Evolutionary conservation across 768 basidiomycete genomes (phyloP), one percentile per base, ranked within the genome.

Genomic region (Lyophyllum semitale): DNA sequence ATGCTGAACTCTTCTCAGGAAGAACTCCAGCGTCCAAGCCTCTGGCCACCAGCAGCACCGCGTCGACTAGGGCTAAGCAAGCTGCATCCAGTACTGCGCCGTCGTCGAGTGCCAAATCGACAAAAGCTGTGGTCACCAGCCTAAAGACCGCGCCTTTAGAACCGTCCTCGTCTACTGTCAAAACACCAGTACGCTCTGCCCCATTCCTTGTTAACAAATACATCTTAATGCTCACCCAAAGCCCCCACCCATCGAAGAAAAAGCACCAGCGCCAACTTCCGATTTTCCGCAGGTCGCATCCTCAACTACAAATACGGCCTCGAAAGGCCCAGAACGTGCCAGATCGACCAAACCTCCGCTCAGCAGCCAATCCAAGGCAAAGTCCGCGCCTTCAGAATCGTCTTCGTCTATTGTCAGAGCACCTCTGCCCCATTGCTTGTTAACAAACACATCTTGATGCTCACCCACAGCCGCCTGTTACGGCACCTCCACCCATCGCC

Each of bases 221-320:
- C 8, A 29, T 52, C 33, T 47, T 56, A 35, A 56, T 29, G 13
- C 11, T 22, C 47, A 37, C 23, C 12, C 40, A 23, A 43, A 63
- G 27, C 23, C 59, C 11, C 43, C 53, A 32, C 32, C 47, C 17
- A 9, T 42, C 5, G 26, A 47, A 8, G 54, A 57, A 25, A 37
- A 48, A 26, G 48, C 60, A 17, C 63, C 70, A n/a, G 43, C 63
- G n/a, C 62, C 54, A 9, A 68, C 67, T 5, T 62, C 71, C 22
- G 77, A 80, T 52, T 59, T 76, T 15, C 64, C 82, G 13, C 77
- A 82, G 59, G 63, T 79, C 5, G 80, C 79, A 1, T n/a, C n/a
- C n/a, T n/a, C n/a, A n/a, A n/a, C n/a, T n/a, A n/a, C n/a, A n/a
- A n/a, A n/a, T n/a, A n/a, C n/a, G n/a, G n/a, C n/a, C n/a, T n/a